These are phyloP conservation scores for Sugiyamaella valdiviana DNA, from an alignment of 805 yeast species.

Conservation along the genomic window DNA sequence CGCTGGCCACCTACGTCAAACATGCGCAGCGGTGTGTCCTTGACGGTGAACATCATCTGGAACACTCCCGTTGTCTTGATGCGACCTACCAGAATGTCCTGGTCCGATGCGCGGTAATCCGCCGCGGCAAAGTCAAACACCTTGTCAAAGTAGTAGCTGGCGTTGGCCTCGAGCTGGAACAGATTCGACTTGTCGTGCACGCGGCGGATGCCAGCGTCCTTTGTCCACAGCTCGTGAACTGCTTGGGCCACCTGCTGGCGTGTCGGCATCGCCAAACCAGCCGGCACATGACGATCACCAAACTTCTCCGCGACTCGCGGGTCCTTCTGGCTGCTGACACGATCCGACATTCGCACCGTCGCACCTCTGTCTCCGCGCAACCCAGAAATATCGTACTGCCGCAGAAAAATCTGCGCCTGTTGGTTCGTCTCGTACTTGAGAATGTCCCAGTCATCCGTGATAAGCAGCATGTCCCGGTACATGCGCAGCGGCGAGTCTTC, in stretches of 20 bases:
- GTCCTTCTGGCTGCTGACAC: too few relatives aligned
- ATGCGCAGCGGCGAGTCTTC: slow-evolving; percentile 27
- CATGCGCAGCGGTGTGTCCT: slow-evolving; percentile 60
- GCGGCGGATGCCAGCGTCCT: slow-evolving; percentile 58
- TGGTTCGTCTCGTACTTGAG: slow-evolving; percentile 28
- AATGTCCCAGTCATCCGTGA: slow-evolving; percentile 9
- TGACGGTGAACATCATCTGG: slow-evolving; percentile 70
- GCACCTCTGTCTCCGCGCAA: not conserved
- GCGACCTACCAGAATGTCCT: slow-evolving; percentile 82
- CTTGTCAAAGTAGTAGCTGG: slow-evolving; percentile 72
- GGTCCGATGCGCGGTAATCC: slow-evolving; percentile 64
- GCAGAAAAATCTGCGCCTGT: slow-evolving; percentile 61
- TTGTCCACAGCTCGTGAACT: slow-evolving; percentile 59
- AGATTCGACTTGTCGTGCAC: slow-evolving; percentile 46
- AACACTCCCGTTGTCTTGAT: slow-evolving; percentile 95
- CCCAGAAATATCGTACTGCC: slow-evolving; percentile 38
- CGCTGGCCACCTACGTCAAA: slow-evolving; percentile 97
- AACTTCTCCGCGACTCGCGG: not conserved
- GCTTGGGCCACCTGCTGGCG: slow-evolving; percentile 56
- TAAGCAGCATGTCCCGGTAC: slow-evolving; percentile 36
- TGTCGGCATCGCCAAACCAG: not conserved
- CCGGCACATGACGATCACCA: slow-evolving; percentile 3
- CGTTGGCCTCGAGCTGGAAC: slow-evolving; percentile 81
- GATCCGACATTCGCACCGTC: slow-evolving; percentile 5
- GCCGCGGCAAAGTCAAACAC: slow-evolving; percentile 59